phyloP scores from a whole-genome alignment of 1,284 basidiomycete genomes.

The Xerocomus tenax region DNA sequence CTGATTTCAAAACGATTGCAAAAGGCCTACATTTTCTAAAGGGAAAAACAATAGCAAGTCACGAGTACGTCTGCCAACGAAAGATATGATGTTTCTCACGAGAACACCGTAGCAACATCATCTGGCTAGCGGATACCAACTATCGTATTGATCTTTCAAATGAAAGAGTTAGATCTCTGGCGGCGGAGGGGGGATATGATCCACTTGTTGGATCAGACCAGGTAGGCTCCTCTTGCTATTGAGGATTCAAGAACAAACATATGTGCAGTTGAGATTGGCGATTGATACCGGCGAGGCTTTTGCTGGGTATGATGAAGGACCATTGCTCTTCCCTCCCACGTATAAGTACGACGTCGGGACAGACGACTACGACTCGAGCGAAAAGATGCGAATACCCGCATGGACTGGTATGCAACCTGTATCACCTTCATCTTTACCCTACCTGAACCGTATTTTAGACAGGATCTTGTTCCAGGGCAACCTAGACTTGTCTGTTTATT shows the following conservation, averaged over 20 bases:
- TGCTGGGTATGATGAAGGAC: slow-evolving; percentile 79
- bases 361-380: slow-evolving; percentile 87
- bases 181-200: slow-evolving; percentile 59
- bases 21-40: slow-evolving; percentile 78
- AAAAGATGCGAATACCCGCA: slow-evolving; percentile 92
- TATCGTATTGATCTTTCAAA: slow-evolving; percentile 89
- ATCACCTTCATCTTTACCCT: not conserved
- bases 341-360: slow-evolving; percentile 82
- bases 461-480: slow-evolving; percentile 82
- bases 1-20: slow-evolving; percentile 85
- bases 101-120: slow-evolving; percentile 53
- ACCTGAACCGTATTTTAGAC: slow-evolving; percentile 42
- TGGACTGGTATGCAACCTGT: slow-evolving; percentile 74
- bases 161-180: slow-evolving; percentile 63
- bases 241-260: not conserved
- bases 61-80: slow-evolving; percentile 58
- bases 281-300: slow-evolving; percentile 73
- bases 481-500: slow-evolving; percentile 59
- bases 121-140: slow-evolving; percentile 94
- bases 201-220: slow-evolving; percentile 77
- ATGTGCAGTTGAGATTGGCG: slow-evolving; percentile 53
- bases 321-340: slow-evolving; percentile 80
- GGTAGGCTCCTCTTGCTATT: slow-evolving; percentile 35
- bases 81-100: slow-evolving; percentile 7
- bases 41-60: slow-evolving; percentile 81